A percentile compares a stretch with the other conserved stretches of the same genome.
Evolutionary conservation across 371 early-diverging fungal species (phyloP).

Genomic region (Furculomyces boomerangus): DNA sequence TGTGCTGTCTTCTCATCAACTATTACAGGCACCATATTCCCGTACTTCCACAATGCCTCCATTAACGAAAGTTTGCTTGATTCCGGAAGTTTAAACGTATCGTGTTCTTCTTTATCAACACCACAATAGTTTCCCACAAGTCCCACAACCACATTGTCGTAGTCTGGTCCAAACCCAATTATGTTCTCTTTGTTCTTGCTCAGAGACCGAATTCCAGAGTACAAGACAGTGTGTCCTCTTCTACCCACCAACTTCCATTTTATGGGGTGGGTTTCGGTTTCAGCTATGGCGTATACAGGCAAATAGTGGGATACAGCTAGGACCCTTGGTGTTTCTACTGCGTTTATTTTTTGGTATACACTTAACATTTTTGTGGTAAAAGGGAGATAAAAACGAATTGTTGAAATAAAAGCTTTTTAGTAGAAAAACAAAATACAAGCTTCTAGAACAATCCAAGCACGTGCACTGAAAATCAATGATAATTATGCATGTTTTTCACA

Average conservation of each 20-base stretch:
- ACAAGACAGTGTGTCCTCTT: constrained; percentile 25
- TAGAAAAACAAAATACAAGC: too few species aligned
- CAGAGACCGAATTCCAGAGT: constrained; percentile 24
- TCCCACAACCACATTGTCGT: neutral
- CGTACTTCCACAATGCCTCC: constrained; percentile 10
- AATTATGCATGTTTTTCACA: too few species aligned
- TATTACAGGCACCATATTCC: constrained; percentile 39
- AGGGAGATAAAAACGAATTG: too few species aligned
- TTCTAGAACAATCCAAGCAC: too few species aligned
- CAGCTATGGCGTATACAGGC: neutral
- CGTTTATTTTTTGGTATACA: too few species aligned
- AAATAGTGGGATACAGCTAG: neutral
- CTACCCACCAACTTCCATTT: constrained; percentile 17
- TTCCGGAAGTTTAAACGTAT: constrained; percentile 1
- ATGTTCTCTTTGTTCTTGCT: constrained; percentile 6
- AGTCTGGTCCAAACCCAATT: neutral
- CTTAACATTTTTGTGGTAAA: too few species aligned
- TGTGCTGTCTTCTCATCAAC: constrained; percentile 31
- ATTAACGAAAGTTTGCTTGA: neutral
- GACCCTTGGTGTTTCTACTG: neutral
- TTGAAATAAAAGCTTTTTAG: too few species aligned
- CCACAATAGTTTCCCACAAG: constrained; percentile 16
- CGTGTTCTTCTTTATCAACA: constrained; percentile 12
- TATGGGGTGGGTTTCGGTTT: neutral
- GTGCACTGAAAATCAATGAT: too few species aligned